These are phyloP conservation scores for Scheffersomyces illinoinensis DNA, from an alignment of 1,139 yeast species.

Conservation along the genomic window DNA sequence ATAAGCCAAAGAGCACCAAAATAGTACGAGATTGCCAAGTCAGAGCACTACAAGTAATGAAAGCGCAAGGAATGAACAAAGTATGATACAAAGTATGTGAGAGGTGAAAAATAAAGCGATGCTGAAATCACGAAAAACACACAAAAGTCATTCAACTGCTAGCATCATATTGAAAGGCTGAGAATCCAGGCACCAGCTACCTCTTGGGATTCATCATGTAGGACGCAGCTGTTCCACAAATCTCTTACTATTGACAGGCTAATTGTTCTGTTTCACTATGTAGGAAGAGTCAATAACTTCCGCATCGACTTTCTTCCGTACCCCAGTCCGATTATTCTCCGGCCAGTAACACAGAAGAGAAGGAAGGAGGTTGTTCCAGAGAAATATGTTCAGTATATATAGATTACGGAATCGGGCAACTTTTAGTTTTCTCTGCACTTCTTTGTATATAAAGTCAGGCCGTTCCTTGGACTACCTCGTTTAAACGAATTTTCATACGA, in stretches of 20 bases:
- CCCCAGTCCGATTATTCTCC: background rate
- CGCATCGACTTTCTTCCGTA: slow-evolving; percentile 1
- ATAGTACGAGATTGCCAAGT: too few species aligned
- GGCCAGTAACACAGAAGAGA: background rate
- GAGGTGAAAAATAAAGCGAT: background rate
- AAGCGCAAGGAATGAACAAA: too few species aligned
- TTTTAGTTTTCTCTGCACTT: background rate
- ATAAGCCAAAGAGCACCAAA: background rate
- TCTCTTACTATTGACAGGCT: background rate
- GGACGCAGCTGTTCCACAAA: background rate
- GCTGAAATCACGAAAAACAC: background rate
- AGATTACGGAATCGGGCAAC: background rate
- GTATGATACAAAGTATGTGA: background rate
- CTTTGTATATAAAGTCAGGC: background rate
- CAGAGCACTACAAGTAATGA: background rate
- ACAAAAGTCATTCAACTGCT: background rate
- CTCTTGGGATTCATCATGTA: background rate
- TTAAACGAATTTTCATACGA: background rate
- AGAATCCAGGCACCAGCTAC: background rate
- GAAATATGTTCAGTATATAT: background rate
- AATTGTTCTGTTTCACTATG: background rate
- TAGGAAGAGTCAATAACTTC: background rate
- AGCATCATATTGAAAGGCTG: background rate
- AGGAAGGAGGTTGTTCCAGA: background rate
- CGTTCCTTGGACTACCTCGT: background rate